These are phyloP conservation scores for cucumber (Cucumis sativus) DNA, from an alignment of 306 rosid genomes.

Conservation along the genomic window Cucumber_9930_V3 NC_026655.2:23822501-23823000, in stretches of 20 bases:
- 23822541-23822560: slow-evolving; percentile 96
- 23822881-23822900: not conserved
- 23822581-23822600: not conserved
- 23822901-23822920: not conserved
- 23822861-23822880: not conserved
- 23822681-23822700: slow-evolving; percentile 98
- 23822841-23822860: not conserved
- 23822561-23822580: slow-evolving; percentile 36
- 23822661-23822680: slow-evolving; percentile 98
- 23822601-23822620: not conserved
- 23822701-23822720: slow-evolving; percentile 94
- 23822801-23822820: not conserved
- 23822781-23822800: not conserved
- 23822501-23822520: slow-evolving; percentile 87
- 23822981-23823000: not conserved
- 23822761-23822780: not conserved
- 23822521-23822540: slow-evolving; percentile 98
- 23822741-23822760: slow-evolving; percentile 1
- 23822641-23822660: slow-evolving; percentile 99
- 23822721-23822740: slow-evolving; percentile 90
- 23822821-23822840: not conserved
- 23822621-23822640: slow-evolving; percentile 34
- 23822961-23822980: too few species aligned
- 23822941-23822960: not conserved
- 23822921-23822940: not conserved